Conservation (phyloP, 2,329 filamentous ascomycete species). For the Aspergillus pseudoviridinutans region DNA sequence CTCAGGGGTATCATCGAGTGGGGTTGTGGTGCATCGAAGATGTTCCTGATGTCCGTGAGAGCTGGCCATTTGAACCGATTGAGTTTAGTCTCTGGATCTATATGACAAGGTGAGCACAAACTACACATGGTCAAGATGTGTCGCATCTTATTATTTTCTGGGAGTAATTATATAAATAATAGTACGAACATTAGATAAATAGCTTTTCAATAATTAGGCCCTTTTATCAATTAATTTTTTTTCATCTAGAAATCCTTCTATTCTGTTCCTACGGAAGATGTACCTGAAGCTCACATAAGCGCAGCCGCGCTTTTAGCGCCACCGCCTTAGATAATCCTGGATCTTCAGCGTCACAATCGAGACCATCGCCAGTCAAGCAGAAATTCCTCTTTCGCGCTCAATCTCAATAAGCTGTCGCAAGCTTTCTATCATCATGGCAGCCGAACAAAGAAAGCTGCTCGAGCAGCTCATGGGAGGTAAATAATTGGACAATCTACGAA, state of each 20-base stretch:
- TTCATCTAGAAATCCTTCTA: background rate
- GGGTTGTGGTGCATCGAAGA: background rate
- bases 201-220: background rate
- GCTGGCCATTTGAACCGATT: background rate
- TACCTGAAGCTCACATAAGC: constrained; percentile 13
- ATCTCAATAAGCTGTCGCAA: background rate
- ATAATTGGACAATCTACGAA: constrained; percentile 11
- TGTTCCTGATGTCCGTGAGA: background rate
- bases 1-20: background rate
- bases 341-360: background rate
- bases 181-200: background rate
- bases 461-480: constrained; percentile 75
- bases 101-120: background rate
- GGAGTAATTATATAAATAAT: background rate
- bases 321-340: constrained; percentile 12
- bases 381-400: background rate
- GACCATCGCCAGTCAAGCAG: background rate
- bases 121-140: background rate
- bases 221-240: background rate
- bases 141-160: background rate
- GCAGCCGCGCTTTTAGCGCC: constrained; percentile 27
- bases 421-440: constrained; percentile 63
- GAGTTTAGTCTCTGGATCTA: background rate
- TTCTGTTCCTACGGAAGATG: background rate
- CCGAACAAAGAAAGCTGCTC: constrained; percentile 96